Evolutionary conservation across 352 stramenopile genomes (phyloP), one percentile per base, ranked within the genome.

Genomic region (Achlya hypogyna): DNA sequence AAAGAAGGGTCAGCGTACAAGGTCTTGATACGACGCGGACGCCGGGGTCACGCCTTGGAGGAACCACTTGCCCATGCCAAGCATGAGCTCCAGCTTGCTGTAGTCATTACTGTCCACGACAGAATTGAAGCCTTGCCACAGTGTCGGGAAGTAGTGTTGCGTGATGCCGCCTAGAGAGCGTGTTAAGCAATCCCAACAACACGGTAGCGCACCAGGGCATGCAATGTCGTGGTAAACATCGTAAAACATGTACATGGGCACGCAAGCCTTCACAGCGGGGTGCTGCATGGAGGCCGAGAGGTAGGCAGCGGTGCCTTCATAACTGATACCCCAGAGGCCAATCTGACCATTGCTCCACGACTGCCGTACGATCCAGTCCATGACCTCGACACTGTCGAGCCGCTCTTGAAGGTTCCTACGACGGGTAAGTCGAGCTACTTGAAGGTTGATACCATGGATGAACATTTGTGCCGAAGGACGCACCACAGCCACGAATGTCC

Each of bases 261-360:
- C 54, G n/a, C 54, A 64, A 18, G 54, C 54, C 16, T 32, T 25
- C 8, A 64, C 38, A 28, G 54, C 54, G 4, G 54, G 54, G 18
- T 64, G 54, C 18, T 64, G 22, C 34, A 38, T 53, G 22, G 54
- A 64, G 1, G 38, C 54, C 34, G 54, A 52, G 18, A 73, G 53
- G 71, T 75, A 74, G 4, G 69, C 71, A 32, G 63, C 64, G 25
- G 64, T 72, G 27, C 53, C 71, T 64, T 76, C 71, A 53, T 76
- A 76, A 53, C 69, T 75, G 5, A 72, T 38, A 4, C 71, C 71
- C 69, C 69, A 76, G 18, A 76, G 47, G 5, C 60, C 71, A 18
- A 76, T 54, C 23, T 60, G 69, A 25, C 71, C 69, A 53, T 71
- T 72, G 56, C 69, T 71, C 64, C 69, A 76, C 6, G 63, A 22